A percentile compares a stretch with the other conserved stretches of the same genome.
These are phyloP conservation scores for Debaryomyces fabryi DNA, from an alignment of 1,139 yeast genomes.

Conservation along the genomic window DNA sequence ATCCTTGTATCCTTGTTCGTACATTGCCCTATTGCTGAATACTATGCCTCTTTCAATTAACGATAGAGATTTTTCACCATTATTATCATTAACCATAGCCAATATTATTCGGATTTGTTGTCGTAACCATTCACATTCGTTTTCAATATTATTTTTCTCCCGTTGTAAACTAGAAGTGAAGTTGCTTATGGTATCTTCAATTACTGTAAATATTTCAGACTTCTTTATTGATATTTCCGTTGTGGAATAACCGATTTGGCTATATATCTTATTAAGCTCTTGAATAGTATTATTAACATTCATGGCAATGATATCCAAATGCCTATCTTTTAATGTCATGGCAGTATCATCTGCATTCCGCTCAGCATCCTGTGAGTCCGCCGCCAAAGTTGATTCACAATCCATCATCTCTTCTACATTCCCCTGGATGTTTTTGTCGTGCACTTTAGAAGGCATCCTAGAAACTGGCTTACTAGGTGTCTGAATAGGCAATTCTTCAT, in stretches of 20 bases:
- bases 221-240: constrained; percentile 39
- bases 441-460: neutral
- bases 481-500: constrained; percentile 9
- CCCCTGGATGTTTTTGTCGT: neutral
- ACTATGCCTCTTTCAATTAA: constrained; percentile 37
- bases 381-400: constrained; percentile 10
- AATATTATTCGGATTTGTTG: constrained; percentile 46
- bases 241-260: constrained; percentile 42
- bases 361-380: constrained; percentile 5
- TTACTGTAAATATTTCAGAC: constrained; percentile 40
- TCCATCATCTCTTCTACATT: constrained; percentile 8
- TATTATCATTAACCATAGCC: constrained; percentile 43
- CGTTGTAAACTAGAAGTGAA: constrained; percentile 37
- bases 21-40: constrained; percentile 29
- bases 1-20: constrained; percentile 36
- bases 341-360: neutral
- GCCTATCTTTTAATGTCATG: constrained; percentile 14
- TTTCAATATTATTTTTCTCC: constrained; percentile 42
- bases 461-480: constrained; percentile 6
- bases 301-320: constrained; percentile 29
- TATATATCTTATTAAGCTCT: constrained; percentile 37
- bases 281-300: constrained; percentile 38
- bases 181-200: constrained; percentile 42
- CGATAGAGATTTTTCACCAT: constrained; percentile 31
- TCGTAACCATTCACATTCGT: constrained; percentile 52